phyloP scores from a whole-genome alignment of 495 filamentous ascomycete species.

The Lophiotrema nucula region DNA sequence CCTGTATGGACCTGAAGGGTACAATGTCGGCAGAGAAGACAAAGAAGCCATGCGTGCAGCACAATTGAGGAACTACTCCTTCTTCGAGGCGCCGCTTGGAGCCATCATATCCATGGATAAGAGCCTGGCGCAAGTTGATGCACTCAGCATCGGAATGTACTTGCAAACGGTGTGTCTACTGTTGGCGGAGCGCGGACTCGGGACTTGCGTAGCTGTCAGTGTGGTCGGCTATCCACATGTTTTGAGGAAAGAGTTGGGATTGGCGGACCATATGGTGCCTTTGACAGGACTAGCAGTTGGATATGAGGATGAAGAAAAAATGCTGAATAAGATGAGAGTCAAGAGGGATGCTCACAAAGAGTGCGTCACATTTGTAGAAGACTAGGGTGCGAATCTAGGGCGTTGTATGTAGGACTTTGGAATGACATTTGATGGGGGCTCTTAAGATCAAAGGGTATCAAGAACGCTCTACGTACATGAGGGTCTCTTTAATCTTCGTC shows the following conservation, averaged over 20 bases:
- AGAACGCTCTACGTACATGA: too few species aligned
- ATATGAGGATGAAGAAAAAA: background rate
- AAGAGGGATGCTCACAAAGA: background rate
- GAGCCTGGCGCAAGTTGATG: background rate
- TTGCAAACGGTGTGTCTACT: conserved; percentile 1
- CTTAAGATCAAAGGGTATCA: too few species aligned
- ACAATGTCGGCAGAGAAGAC: background rate
- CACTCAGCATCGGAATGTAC: conserved; percentile 1
- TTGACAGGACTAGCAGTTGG: background rate
- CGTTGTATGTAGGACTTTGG: background rate
- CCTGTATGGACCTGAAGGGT: background rate
- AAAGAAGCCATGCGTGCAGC: background rate
- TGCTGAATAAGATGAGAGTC: background rate
- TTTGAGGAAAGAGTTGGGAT: background rate
- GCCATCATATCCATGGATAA: background rate
- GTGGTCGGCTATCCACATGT: background rate
- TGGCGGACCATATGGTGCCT: background rate
- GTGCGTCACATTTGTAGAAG: background rate
- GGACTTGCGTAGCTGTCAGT: background rate
- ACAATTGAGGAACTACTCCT: background rate
- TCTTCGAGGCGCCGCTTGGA: background rate
- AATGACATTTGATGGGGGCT: background rate
- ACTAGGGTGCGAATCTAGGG: too few species aligned
- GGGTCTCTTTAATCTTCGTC: too few species aligned
- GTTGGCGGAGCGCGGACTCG: conserved; percentile 2